phyloP scores from a whole-genome alignment of 1,284 basidiomycete genomes.

The Phellinidium pouzarii region DNA sequence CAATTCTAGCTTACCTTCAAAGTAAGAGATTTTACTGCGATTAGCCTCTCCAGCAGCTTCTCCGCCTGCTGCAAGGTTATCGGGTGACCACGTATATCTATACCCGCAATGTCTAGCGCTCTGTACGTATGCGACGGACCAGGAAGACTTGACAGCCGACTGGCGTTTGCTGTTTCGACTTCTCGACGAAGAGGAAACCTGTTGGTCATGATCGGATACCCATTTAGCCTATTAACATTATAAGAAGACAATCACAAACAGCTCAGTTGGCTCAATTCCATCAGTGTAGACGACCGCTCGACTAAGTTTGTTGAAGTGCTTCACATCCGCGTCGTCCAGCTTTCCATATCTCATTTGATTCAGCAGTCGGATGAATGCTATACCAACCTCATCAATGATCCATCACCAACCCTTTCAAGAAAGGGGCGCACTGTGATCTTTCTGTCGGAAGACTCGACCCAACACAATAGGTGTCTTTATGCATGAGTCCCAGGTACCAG shows the following conservation, averaged over 20 bases:
- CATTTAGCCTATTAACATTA: constrained; percentile 7
- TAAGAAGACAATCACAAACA: constrained; percentile 38
- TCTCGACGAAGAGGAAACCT: constrained; percentile 84
- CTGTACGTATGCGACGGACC: constrained; percentile 31
- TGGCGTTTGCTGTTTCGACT: constrained; percentile 57
- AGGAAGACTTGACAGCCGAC: constrained; percentile 33
- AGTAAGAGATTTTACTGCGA: constrained; percentile 23
- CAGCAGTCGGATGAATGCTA: constrained; percentile 65
- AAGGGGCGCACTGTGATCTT: constrained; percentile 48
- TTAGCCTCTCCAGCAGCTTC: constrained; percentile 25
- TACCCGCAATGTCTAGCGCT: constrained; percentile 31
- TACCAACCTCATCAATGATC: background rate
- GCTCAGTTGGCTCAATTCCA: constrained; percentile 75
- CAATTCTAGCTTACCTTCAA: constrained; percentile 33
- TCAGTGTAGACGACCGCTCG: constrained; percentile 58
- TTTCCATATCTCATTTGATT: constrained; percentile 64
- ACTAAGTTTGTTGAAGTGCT: constrained; percentile 54
- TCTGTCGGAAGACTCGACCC: constrained; percentile 60
- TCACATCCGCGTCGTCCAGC: constrained; percentile 40
- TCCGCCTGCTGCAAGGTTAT: constrained; percentile 22
- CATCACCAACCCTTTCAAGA: background rate
- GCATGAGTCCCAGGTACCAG: constrained; percentile 59
- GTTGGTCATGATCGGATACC: constrained; percentile 11
- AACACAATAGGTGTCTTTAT: constrained; percentile 54
- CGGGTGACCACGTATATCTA: constrained; percentile 23